Conservation (phyloP, 129 eudicot species). For the Tagetes patula region DNA sequence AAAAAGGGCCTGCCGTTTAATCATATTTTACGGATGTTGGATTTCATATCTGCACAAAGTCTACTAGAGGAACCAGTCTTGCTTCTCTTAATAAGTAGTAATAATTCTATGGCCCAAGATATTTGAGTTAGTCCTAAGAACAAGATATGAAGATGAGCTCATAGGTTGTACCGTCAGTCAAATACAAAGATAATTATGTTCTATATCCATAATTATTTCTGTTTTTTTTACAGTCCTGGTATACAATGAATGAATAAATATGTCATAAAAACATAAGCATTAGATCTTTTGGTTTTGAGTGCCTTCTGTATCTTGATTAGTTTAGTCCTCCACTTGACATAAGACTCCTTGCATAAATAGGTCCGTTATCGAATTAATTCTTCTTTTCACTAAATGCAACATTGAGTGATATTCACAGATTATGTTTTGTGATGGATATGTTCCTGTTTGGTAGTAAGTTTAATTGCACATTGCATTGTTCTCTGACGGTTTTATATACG, state of each 20-base stretch:
- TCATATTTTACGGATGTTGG: no score
- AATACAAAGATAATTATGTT: conserved; percentile 5
- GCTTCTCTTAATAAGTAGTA: no score
- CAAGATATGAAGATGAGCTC: background rate
- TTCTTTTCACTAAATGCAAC: no score
- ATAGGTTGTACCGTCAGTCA: background rate
- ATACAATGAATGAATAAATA: background rate
- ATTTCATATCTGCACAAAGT: no score
- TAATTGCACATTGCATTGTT: background rate
- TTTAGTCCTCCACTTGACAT: no score
- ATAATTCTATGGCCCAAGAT: no score
- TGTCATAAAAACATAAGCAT: background rate
- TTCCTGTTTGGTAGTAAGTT: background rate
- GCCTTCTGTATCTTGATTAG: background rate
- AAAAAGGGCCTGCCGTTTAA: no score
- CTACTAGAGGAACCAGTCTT: no score
- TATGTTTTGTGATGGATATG: background rate
- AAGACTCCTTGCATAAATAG: no score
- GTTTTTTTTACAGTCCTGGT: no score
- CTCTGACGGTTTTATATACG: background rate
- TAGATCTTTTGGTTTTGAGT: background rate
- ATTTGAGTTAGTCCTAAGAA: background rate
- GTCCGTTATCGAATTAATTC: no score
- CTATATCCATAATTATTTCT: no score
- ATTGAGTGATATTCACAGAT: background rate